These are phyloP conservation scores for Cephalotrichum gorgonifer DNA, from an alignment of 2,329 filamentous ascomycete species.

Conservation along the genomic window DNA sequence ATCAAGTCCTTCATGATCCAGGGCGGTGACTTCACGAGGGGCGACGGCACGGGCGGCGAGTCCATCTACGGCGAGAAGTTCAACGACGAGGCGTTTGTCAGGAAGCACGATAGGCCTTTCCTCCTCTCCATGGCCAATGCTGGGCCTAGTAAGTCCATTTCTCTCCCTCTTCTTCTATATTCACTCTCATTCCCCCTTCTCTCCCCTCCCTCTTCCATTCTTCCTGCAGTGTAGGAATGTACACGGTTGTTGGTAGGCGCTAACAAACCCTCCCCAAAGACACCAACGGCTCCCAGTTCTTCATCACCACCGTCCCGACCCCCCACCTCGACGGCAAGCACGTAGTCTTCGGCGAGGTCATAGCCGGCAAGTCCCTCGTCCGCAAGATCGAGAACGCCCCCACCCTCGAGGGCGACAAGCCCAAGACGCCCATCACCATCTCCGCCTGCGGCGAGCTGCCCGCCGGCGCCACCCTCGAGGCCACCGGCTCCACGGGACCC, in stretches of 20 bases:
- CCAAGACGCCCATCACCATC: slow-evolving; percentile 61
- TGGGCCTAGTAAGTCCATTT: slow-evolving; percentile 58
- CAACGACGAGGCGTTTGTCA: slow-evolving; percentile 87
- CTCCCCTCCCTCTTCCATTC: no score
- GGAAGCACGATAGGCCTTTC: slow-evolving; percentile 89
- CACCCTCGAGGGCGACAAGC: slow-evolving; percentile 70
- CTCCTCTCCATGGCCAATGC: slow-evolving; percentile 97
- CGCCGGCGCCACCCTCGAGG: slow-evolving; percentile 40
- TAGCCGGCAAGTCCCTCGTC: slow-evolving; percentile 84
- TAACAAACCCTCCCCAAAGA: no score
- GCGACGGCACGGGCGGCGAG: slow-evolving; percentile 92
- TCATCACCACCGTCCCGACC: slow-evolving; percentile 90
- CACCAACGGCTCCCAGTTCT: slow-evolving; percentile 97
- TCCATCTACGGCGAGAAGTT: slow-evolving; percentile 98
- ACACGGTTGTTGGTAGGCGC: no score
- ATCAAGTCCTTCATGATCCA: slow-evolving; percentile 99
- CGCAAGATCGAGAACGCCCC: slow-evolving; percentile 80
- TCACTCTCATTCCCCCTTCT: slow-evolving; percentile 7
- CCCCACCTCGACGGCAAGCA: slow-evolving; percentile 94
- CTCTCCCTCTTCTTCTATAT: background rate
- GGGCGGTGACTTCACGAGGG: slow-evolving; percentile 91
- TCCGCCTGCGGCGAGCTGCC: slow-evolving; percentile 77
- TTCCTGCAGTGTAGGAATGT: no score
- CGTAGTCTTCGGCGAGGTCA: slow-evolving; percentile 91
- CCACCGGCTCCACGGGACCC: slow-evolving; percentile 54